Base-by-base conservation (phyloP, 2,329 filamentous ascomycete species). In the Daldinia eschscholtzii region DNA sequence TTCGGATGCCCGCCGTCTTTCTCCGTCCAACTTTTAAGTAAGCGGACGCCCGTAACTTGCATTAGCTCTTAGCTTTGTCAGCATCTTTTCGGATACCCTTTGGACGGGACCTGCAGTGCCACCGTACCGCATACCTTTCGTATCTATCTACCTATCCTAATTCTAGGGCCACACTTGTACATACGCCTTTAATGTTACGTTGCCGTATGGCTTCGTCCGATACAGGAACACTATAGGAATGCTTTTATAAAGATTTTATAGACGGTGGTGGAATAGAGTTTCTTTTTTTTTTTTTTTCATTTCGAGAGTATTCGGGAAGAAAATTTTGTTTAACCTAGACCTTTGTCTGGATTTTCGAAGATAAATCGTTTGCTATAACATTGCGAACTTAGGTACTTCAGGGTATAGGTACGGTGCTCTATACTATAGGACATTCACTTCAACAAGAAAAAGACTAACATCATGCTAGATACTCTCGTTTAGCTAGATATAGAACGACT, bases 161-260 rank as follows among this genome's bases (percentile, higher is more conserved):
- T 23, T 23, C 20, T 23, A 23, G 20, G 26, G 44, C 13, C 57
- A 20, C 57, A 35, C 12, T 61, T 39, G 10, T 15, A 20, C 13
- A 18, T 52, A 50, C 67, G 67, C 67, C 67, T 62, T 70, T 66
- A 30, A 59, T 67, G 67, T 67, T 64, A 67, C 56, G 20, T 13
- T 52, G 20, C 57, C 15, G 18, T 39, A 61, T 23, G 1, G 30
- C 18, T 42, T 52, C 50, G 42, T 66, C 64, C 64, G 64, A 70
- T 70, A 61, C 63, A 64, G 61, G 64, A 56, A 56, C n/a, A 55
- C 5, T 1, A n/a, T 37, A 20, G 0, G 0, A 23, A 55, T 37
- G 18, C 30, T 52, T 33, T 52, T 52, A 37, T 35, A 37, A 42
- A 9, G 44, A 50, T 5, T n/a, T 23, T 61, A 53, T 61, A 61